Conservation (phyloP, 139 green algal species). For the Ostreobium quekettii region DNA sequence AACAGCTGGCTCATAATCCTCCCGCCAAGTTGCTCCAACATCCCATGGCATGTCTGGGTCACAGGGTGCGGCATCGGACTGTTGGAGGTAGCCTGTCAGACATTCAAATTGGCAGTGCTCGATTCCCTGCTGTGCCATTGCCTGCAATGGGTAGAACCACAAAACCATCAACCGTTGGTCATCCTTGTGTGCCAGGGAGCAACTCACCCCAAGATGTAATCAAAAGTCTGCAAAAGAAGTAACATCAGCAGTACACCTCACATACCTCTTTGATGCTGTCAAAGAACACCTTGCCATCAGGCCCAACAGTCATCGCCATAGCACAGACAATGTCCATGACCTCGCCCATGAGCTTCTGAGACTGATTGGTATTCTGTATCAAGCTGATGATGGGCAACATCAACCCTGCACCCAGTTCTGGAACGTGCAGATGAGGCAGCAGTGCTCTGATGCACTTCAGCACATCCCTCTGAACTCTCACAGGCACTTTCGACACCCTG, state of each 20-base stretch:
- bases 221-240: background rate
- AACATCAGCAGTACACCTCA: background rate
- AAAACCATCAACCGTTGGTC: background rate
- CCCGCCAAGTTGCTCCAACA: no score
- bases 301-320: background rate
- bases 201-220: no score
- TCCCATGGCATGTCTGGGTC: no score
- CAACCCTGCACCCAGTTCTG: background rate
- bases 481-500: background rate
- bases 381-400: conserved; percentile 3
- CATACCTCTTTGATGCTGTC: no score
- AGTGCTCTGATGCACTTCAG: background rate
- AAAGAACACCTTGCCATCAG: background rate
- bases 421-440: background rate
- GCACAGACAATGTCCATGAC: background rate
- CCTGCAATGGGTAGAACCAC: background rate
- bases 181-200: no score
- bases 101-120: background rate
- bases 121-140: background rate
- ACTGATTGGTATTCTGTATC: background rate
- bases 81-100: no score
- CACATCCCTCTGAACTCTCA: conserved; percentile 1
- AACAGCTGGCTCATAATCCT: no score
- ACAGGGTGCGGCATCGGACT: no score
- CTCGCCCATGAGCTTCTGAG: background rate